Base-by-base conservation (phyloP, 2,329 filamentous ascomycete genomes). In the Coccinonectria pachysandricola region DNA sequence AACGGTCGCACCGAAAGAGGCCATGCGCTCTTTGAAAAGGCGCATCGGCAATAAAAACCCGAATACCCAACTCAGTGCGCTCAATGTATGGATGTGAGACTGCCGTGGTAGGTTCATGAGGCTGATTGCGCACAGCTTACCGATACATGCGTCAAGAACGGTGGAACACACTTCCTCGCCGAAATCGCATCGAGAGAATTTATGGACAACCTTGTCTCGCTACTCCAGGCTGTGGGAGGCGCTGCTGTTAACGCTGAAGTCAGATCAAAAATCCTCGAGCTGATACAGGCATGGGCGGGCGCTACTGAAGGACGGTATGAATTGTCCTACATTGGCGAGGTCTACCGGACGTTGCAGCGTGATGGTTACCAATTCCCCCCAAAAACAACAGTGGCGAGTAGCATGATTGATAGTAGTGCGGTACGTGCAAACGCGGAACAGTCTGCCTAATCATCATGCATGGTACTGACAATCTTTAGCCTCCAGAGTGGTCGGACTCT, bases 141-240 rank as follows among this genome's bases (percentile, higher is more conserved):
- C 40, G 91, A 98, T 61, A 96, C 91, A 1, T 98, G 91, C 53
- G 86, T 96, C 35, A 98, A 98, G 64, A 98, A 98, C 64, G 91
- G 91, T 33, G 91, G 91, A 43, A 73, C 80, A 19, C 91, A 98
- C 58, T 98, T 98, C 56, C 76, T 98, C 25, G 71, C 78, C 40
- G 91, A 98, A 61, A 91, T 98, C 43, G 88, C 91, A 20, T 95
- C 88, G 11, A 76, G 87, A 38, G 91, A 98, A 61, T 98, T 96
- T 50, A 92, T 98, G 81, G 91, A 98, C 59, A 95, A 95, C 52
- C 62, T 98, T 27, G 79, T 84, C 11, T 95, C 88, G 17, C 68
- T 98, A 10, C 68, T 98, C 16, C 87, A 88, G 51, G 80, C 82
- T 11, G 77, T 81, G 26, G 82, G 83, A 3, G 57, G 64, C 11